These are phyloP conservation scores for Lanmaoa pseudosensibilis DNA, from an alignment of 768 basidiomycete species.

Conservation along the genomic window DNA sequence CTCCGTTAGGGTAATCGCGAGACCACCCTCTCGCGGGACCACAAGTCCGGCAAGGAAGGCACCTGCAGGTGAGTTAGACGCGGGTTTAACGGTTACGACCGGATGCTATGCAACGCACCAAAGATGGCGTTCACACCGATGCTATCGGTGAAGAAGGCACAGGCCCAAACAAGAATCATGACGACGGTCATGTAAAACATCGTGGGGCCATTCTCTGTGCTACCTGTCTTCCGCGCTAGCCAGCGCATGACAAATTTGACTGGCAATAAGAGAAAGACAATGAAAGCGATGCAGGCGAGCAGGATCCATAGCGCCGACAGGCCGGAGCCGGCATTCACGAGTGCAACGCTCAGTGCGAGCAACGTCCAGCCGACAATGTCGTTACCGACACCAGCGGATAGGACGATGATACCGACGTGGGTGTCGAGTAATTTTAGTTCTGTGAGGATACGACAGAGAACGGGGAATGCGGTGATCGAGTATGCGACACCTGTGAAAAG, in stretches of 20 bases:
- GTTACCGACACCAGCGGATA: constrained; percentile 90
- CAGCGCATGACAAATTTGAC: constrained; percentile 61
- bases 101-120: constrained; percentile 41
- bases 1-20: constrained; percentile 85
- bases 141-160: constrained; percentile 90
- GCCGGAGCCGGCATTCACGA: constrained; percentile 86
- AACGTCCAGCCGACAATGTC: constrained; percentile 88
- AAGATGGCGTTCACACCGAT: constrained; percentile 94
- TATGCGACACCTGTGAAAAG: constrained; percentile 93
- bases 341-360: constrained; percentile 85
- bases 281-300: constrained; percentile 77
- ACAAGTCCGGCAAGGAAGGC: constrained; percentile 81
- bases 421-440: constrained; percentile 92
- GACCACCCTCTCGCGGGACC: constrained; percentile 85
- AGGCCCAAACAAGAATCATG: constrained; percentile 78
- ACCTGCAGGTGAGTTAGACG: constrained; percentile 37
- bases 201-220: constrained; percentile 78
- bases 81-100: neutral
- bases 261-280: constrained; percentile 70
- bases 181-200: constrained; percentile 87
- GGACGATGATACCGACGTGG: constrained; percentile 87
- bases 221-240: constrained; percentile 78
- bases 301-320: constrained; percentile 85
- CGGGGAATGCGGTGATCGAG: constrained; percentile 85
- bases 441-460: constrained; percentile 83